phyloP scores from a whole-genome alignment of 805 yeast genomes.

The Ogataea neopini region DNA sequence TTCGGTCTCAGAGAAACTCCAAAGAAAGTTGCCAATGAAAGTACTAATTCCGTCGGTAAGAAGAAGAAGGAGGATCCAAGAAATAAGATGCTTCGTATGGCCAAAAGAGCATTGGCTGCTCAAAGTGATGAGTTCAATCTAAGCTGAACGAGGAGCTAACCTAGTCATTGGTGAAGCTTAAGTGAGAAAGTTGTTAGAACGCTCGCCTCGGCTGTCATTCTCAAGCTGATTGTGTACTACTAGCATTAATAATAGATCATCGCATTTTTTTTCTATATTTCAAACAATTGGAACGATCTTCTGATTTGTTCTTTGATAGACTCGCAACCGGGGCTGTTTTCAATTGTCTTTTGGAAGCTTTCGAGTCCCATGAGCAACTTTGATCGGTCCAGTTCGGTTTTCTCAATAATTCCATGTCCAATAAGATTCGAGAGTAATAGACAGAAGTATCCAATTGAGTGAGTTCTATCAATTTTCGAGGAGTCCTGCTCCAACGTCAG shows the following conservation, averaged over 20 bases:
- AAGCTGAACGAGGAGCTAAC: no score
- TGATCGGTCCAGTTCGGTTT: background rate
- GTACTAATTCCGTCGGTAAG: slow-evolving; percentile 38
- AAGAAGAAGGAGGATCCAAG: slow-evolving; percentile 64
- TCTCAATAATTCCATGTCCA: background rate
- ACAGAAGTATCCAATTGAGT: slow-evolving; percentile 31
- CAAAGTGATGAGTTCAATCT: slow-evolving; percentile 74
- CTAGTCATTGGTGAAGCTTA: no score
- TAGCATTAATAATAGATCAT: background rate
- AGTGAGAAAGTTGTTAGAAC: no score
- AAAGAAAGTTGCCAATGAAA: slow-evolving; percentile 61
- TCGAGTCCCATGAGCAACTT: slow-evolving; percentile 14
- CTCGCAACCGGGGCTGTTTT: slow-evolving; percentile 7
- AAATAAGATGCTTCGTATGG: slow-evolving; percentile 74
- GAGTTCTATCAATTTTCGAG: slow-evolving; percentile 17
- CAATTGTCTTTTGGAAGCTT: slow-evolving; percentile 14
- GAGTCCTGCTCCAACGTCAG: slow-evolving; percentile 11
- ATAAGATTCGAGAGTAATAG: slow-evolving; percentile 18
- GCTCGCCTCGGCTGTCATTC: no score
- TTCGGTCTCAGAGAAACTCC: slow-evolving; percentile 96
- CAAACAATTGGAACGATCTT: background rate
- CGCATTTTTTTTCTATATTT: background rate
- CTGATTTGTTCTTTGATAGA: slow-evolving; percentile 14
- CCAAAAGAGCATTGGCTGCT: slow-evolving; percentile 65
- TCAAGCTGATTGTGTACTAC: no score